phyloP scores from a whole-genome alignment of 306 rosid species.

The Vigna mungo region DNA sequence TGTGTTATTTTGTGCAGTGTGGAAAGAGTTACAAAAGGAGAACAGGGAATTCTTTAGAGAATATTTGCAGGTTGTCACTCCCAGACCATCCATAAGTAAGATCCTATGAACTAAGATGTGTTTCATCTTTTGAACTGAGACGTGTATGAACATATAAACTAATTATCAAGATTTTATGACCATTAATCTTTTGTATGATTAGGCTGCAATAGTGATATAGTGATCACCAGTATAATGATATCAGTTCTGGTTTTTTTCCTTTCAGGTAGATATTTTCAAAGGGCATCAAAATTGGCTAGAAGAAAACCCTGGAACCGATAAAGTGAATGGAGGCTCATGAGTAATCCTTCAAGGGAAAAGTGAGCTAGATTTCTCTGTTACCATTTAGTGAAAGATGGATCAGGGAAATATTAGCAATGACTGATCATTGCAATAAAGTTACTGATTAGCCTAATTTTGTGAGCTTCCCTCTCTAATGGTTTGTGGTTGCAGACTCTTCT shows the following conservation, averaged over 20 bases:
- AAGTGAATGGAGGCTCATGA: neutral
- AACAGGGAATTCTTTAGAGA: slow-evolving; percentile 79
- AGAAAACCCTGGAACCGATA: slow-evolving; percentile 46
- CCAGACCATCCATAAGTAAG: slow-evolving; percentile 58
- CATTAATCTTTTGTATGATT: neutral
- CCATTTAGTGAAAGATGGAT: slow-evolving; percentile 16
- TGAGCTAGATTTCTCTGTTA: slow-evolving; percentile 14
- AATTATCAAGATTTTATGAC: no score
- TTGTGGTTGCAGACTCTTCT: neutral
- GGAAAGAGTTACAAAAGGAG: slow-evolving; percentile 96
- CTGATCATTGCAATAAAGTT: neutral
- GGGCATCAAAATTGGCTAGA: slow-evolving; percentile 51
- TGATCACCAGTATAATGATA: neutral
- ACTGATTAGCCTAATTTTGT: slow-evolving; percentile 2
- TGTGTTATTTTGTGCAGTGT: slow-evolving; percentile 59
- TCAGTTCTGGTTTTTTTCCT: neutral
- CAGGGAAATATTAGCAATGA: neutral
- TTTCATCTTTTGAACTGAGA: neutral
- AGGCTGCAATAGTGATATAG: slow-evolving; percentile 17
- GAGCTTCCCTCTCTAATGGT: neutral
- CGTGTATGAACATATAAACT: no score
- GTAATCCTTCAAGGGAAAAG: slow-evolving; percentile 23
- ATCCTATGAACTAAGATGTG: neutral
- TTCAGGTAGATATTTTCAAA: slow-evolving; percentile 63
- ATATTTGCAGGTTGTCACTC: slow-evolving; percentile 64